phyloP scores from a whole-genome alignment of 345 rosid genomes.

The Garcia nutans region DNA sequence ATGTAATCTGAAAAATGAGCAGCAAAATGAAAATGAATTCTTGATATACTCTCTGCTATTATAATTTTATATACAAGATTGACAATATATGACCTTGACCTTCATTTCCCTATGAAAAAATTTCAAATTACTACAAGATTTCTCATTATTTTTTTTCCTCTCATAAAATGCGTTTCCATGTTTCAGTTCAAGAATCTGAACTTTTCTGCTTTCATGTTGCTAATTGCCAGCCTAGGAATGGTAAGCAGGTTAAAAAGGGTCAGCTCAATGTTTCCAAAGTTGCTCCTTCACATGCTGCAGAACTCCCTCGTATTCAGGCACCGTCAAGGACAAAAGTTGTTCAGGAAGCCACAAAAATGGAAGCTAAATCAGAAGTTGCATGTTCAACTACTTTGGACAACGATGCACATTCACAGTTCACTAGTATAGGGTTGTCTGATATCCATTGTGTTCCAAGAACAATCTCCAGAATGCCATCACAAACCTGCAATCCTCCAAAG shows the following conservation, averaged over 20 bases:
- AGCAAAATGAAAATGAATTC: background rate
- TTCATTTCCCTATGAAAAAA: background rate
- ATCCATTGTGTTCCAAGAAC: conserved; percentile 22
- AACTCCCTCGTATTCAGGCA: conserved; percentile 26
- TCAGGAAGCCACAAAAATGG: conserved; percentile 16
- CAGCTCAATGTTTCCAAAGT: conserved; percentile 40
- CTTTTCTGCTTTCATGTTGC: conserved; percentile 2
- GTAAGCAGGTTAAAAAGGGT: conserved; percentile 44
- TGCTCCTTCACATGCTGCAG: conserved; percentile 36
- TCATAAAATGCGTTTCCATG: background rate
- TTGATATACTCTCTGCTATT: background rate
- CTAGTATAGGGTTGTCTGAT: conserved; percentile 13
- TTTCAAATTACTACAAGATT: conserved; percentile 1
- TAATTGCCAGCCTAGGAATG: conserved; percentile 47
- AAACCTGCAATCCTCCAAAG: conserved; percentile 23
- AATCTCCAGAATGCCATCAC: conserved; percentile 22
- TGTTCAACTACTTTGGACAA: conserved; percentile 19
- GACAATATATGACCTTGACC: background rate
- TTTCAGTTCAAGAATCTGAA: background rate
- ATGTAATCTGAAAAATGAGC: background rate
- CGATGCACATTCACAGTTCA: conserved; percentile 22
- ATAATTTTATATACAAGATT: background rate
- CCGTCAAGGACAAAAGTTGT: conserved; percentile 15
- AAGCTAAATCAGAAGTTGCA: conserved; percentile 15
- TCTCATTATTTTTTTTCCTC: background rate